These are phyloP conservation scores for Xylogone sp. DNA, from an alignment of 2,329 filamentous ascomycete genomes.

Conservation along the genomic window DNA sequence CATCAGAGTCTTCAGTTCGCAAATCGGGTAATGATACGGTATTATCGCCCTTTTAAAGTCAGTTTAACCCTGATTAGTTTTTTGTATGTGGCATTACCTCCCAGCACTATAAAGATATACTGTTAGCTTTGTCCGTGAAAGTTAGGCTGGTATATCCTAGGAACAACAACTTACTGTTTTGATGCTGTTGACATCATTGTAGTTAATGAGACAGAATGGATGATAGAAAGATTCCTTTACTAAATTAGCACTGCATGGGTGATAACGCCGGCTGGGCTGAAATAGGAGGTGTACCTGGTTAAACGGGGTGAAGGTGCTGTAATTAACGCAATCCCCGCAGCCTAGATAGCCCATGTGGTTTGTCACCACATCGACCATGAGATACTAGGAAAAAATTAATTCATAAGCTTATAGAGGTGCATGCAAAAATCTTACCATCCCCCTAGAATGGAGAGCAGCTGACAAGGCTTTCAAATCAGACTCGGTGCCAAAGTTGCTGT, in stretches of 20 bases:
- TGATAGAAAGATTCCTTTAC: conserved; percentile 29
- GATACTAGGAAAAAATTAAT: conserved; percentile 23
- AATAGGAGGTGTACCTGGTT: conserved; percentile 22
- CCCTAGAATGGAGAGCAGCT: conserved; percentile 38
- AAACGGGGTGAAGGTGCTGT: conserved; percentile 34
- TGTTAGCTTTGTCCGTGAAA: no score
- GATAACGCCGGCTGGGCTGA: no score
- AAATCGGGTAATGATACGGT: conserved; percentile 25
- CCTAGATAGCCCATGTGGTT: conserved; percentile 39
- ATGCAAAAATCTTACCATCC: conserved; percentile 37
- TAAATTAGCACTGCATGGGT: not conserved
- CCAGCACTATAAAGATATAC: conserved; percentile 1
- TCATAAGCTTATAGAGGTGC: not conserved
- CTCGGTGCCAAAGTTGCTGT: conserved; percentile 43
- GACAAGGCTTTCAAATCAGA: conserved; percentile 43
- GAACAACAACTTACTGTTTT: not conserved
- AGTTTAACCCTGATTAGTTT: not conserved
- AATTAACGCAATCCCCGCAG: conserved; percentile 31
- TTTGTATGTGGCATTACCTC: not conserved
- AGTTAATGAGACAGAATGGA: conserved; percentile 29
- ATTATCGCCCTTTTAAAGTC: conserved; percentile 22
- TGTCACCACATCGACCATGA: conserved; percentile 49
- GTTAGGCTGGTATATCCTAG: no score
- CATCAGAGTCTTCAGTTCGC: conserved; percentile 21
- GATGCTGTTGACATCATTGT: conserved; percentile 28